Base-by-base conservation (phyloP, 306 rosid species). In the Prinsepia uniflora region DNA sequence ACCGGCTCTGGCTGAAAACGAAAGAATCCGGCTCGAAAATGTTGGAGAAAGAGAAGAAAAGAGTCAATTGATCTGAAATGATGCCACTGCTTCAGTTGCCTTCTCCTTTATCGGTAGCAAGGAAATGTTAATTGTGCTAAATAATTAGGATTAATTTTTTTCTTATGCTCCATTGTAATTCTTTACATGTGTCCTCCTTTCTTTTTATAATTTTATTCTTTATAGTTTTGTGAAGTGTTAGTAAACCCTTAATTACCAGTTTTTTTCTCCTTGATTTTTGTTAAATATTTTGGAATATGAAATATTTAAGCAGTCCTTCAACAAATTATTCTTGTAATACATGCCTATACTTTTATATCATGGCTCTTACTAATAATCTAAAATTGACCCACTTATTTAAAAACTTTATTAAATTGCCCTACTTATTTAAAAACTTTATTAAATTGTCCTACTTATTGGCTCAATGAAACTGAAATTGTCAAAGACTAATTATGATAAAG, bases 61-160 rank as follows among this genome's bases (percentile, higher is more conserved):
- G 64, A 89, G 85, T 73, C 86, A 87, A 2, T 75, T 89, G 59
- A 92, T 92, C 42, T 88, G 77, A 84, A 52, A 34, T 4, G 3
- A 57, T 19, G 5, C 4, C 30, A 24, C 30, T 24, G n/a, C 65
- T 15, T 57, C 65, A 15, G 6, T 43, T 44, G 46, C 56, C 54
- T 40, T 41, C 12, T 1, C 19, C 7, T 34, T 14, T 20, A 8
- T 44, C 24, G 15, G 44, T 30, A 15, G 65, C 15, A 7, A 55
- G 24, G 6, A 55, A 55, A 42, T 70, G 41, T 65, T 24, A 47
- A 8, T 55, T 20, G 54, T 70, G 43, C 54, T 44, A 14, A 22
- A 70, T 43, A 69, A 41, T 19, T 19, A 14, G 10, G 24, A 10
- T 6, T n/a, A 20, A 6, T 13, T 59, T 30, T 14, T 52, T 34